These are phyloP conservation scores for Exophiala phaeomuriformis DNA, from an alignment of 2,329 filamentous ascomycete species.

Conservation along the genomic window DNA sequence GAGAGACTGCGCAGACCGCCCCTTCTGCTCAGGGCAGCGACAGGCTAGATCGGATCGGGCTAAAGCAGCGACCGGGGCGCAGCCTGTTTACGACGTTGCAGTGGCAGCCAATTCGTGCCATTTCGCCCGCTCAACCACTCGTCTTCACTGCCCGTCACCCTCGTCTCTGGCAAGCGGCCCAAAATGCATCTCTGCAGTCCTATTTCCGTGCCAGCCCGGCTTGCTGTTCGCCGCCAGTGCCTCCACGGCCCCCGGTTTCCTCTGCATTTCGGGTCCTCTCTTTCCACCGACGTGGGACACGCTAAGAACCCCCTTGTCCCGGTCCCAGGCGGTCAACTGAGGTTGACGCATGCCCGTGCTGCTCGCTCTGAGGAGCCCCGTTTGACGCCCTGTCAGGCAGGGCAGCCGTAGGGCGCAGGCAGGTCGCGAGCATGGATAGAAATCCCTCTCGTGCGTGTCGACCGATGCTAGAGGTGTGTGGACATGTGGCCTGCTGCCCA, in stretches of 20 bases:
- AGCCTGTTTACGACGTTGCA: slow-evolving; percentile 20
- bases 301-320: slow-evolving; percentile 1
- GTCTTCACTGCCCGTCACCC: not conserved
- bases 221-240: slow-evolving; percentile 8
- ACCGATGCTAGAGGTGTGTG: not conserved
- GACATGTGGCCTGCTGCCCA: slow-evolving; percentile 11
- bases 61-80: slow-evolving; percentile 16
- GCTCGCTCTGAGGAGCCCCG: not conserved
- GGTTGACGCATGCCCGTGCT: not conserved
- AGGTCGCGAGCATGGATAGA: slow-evolving; percentile 4
- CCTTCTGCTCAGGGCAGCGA: slow-evolving; percentile 14
- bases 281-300: slow-evolving; percentile 9
- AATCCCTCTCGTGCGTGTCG: not conserved
- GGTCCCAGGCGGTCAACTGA: not conserved
- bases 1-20: slow-evolving; percentile 12
- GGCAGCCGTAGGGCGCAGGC: slow-evolving; percentile 9
- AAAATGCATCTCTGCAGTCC: slow-evolving; percentile 14
- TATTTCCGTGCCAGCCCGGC: slow-evolving; percentile 17
- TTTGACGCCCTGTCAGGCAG: not conserved
- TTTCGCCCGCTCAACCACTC: slow-evolving; percentile 1
- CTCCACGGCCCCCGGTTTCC: slow-evolving; percentile 4
- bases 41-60: not conserved
- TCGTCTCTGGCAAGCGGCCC: not conserved
- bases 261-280: not conserved
- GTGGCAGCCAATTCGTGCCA: not conserved